Evolutionary conservation across 305 asterid species (phyloP), one percentile per base, ranked within the genome.

Genomic region (Fraxinus ornus): DNA sequence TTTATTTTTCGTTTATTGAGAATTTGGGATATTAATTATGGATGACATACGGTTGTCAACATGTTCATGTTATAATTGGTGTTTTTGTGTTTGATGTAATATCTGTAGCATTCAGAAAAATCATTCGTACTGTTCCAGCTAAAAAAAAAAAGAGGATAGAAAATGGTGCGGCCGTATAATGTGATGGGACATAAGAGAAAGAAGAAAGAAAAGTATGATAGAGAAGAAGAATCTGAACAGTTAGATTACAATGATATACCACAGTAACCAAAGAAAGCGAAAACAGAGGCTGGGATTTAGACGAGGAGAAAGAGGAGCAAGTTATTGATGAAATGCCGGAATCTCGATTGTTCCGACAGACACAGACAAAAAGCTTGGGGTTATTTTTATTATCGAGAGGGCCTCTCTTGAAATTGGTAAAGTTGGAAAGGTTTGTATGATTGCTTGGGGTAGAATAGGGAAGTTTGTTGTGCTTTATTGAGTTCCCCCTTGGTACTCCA

Each of bases 351-450:
- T 82, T 57, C 80, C 79, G 2, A 84, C 82, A 75, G 93, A 90
- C 28, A 66, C 68, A n/a, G 82, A 44, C 44, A 88, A 85, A 24
- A 93, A 88, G 77, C 91, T 92, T 10, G 92, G 94, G 8, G 92
- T 93, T 77, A 89, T 94, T 83, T 96, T 93, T 79, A 81, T 95
- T 83, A 90, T 96, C 2, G 99, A 94, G 82, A 94, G 88, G 88
- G 97, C 99, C 5, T 94, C 99, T 8, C 80, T 95, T 87, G 99
- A 95, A 86, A 90, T 94, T 52, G 99, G 97, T 0, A 91, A 95
- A 95, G 93, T 94, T 82, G 99, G 99, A 75, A 95, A 94, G 98
- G 99, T 95, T 17, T 19, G 89, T 78, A 78, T 60, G 32, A 10
- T 41, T 30, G 55, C 7, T 41, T 37, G 8, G 66, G 36, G 15